Conservation (phyloP, 139 green algal genomes). For the Tetradesmus lagerheimii region DNA sequence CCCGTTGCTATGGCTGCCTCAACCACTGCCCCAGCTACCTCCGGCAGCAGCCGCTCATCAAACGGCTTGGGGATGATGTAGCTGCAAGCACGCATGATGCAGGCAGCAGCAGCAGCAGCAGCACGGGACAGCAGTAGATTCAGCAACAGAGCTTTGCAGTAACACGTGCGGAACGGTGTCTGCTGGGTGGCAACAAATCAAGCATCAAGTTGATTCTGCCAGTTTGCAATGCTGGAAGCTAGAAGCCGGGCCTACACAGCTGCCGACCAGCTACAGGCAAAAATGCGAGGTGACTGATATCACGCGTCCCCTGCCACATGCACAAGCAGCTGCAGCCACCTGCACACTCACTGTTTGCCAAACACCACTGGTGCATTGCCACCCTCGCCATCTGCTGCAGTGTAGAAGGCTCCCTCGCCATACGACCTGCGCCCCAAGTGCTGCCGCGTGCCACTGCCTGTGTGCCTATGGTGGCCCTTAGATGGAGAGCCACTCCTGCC, state of each 20-base stretch:
- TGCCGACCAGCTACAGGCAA: too few species aligned
- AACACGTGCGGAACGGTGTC: not conserved
- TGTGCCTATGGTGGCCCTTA: not conserved
- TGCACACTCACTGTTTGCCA: slow-evolving; percentile 7
- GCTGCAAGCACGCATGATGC: not conserved
- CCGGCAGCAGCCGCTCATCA: slow-evolving; percentile 52
- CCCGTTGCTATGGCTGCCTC: slow-evolving; percentile 51
- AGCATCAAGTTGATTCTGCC: too few species aligned
- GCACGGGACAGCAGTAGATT: not conserved
- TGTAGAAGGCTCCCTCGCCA: not conserved
- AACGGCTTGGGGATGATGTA: slow-evolving; percentile 59
- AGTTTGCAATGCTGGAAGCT: too few species aligned
- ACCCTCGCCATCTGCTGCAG: not conserved
- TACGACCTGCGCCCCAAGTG: slow-evolving; percentile 13
- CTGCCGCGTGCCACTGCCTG: not conserved
- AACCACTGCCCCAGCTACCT: slow-evolving; percentile 50
- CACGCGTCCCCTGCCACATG: too few species aligned
- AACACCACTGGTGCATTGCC: not conserved
- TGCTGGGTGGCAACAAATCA: too few species aligned
- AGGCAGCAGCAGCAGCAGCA: not conserved
- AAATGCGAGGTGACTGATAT: too few species aligned
- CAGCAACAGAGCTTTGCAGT: not conserved
- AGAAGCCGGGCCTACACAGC: too few species aligned
- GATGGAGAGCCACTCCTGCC: not conserved
- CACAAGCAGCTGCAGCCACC: not conserved